Evolutionary conservation across 2,329 filamentous ascomycete genomes (phyloP).

Genomic region (Paradendryphiella salina): DNA sequence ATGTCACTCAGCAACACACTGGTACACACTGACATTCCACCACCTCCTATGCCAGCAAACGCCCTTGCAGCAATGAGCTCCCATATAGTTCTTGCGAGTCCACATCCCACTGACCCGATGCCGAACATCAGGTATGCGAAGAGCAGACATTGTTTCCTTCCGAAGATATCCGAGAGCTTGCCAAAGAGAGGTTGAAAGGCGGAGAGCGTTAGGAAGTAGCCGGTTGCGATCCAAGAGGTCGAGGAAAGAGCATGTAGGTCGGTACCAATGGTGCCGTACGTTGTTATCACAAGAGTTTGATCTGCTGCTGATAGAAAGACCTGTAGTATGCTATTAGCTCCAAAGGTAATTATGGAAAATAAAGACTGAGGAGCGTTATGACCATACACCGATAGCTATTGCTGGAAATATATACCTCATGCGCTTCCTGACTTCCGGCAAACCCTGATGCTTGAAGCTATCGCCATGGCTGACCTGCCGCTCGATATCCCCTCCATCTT

Average conservation of each 20-base stretch:
- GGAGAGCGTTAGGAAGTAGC: constrained; percentile 73
- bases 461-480: constrained; percentile 40
- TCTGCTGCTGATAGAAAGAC: constrained; percentile 73
- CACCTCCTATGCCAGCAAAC: constrained; percentile 67
- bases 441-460: constrained; percentile 48
- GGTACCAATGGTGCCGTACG: constrained; percentile 76
- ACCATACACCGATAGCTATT: constrained; percentile 62
- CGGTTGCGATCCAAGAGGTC: constrained; percentile 72
- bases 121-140: constrained; percentile 68
- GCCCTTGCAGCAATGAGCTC: constrained; percentile 68
- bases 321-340: constrained; percentile 46
- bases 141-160: constrained; percentile 67
- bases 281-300: constrained; percentile 76
- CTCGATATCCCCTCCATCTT: constrained; percentile 42
- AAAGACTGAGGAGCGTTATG: background rate
- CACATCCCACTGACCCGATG: constrained; percentile 65
- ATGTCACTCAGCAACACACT: constrained; percentile 72
- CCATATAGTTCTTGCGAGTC: constrained; percentile 64
- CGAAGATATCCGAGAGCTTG: constrained; percentile 71
- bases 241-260: constrained; percentile 74
- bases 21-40: constrained; percentile 71
- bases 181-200: constrained; percentile 76
- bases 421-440: constrained; percentile 54
- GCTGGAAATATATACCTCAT: constrained; percentile 65
- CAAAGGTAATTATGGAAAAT: background rate